Evolutionary conservation across 768 basidiomycete species (phyloP), one percentile per base, ranked within the genome.

Genomic region (Galerina sulciceps): DNA sequence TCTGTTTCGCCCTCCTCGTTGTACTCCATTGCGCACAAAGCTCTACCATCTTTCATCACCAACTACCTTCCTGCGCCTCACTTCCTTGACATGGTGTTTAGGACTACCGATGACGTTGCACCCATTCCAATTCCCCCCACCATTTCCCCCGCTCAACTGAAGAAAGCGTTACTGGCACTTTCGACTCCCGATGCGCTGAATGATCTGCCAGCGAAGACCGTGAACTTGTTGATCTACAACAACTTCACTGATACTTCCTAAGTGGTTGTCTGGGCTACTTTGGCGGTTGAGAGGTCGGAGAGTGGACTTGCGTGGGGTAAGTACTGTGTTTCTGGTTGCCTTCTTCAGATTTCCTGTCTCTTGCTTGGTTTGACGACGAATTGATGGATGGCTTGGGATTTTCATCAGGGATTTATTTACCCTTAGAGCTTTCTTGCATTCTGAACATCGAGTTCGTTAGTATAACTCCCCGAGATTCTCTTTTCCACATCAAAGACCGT

Each of bases 211-310:
- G 53, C 62, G 1, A 72, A 81, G 47, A 89, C 91, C 3, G 75
- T 82, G 41, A 94, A 95, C 77, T 61, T 85, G 71, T 79, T 95
- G 68, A 82, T 91, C 63, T 94, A 84, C 78, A 94, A 94, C 80
- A 94, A 94, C 63, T 87, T 83, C 6, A 91, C 90, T 35, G 23
- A 34, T 31, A 51, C 59, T 23, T 38, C 51, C 3, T 59, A 54
- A 43, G 37, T 17, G n/a, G 17, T 10, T 23, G 40, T 40, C 9
- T 2, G 18, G 11, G 35, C 49, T 51, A 14, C 23, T 10, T 22
- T 20, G 42, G 18, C 5, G 31, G 3, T 51, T 5, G 31, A 15
- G 15, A 35, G 46, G 34, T 4, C 17, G 38, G 10, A 23, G 18
- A 50, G 47, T 4, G 40, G 40, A 2, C 10, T 48, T 45, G 38